Evolutionary conservation across 2,329 filamentous ascomycete genomes (phyloP).

Genomic region (Endothia cerciana): DNA sequence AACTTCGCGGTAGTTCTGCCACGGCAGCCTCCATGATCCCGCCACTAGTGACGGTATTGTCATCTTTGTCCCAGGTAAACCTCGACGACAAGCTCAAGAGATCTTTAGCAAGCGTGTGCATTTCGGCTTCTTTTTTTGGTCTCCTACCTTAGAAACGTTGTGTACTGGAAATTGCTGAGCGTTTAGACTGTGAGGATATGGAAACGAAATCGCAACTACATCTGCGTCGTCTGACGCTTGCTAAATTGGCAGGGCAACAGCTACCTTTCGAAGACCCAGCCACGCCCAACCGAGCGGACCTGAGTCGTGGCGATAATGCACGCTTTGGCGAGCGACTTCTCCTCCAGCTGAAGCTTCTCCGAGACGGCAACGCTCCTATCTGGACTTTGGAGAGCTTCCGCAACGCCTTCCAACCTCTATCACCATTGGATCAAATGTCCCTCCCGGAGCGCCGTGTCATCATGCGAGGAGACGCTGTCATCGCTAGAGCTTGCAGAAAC

Average conservation of each 20-base stretch:
- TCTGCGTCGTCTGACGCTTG: background rate
- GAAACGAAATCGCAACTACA: background rate
- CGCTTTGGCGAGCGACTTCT: background rate
- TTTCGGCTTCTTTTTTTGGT: constrained; percentile 8
- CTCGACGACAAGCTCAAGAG: background rate
- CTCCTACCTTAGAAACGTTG: constrained; percentile 1
- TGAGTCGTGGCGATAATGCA: background rate
- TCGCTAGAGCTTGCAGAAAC: background rate
- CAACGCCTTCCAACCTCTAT: background rate
- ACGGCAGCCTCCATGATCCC: constrained; percentile 1
- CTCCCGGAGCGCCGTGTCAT: background rate
- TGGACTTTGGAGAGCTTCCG: background rate
- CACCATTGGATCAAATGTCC: background rate
- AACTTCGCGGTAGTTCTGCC: background rate
- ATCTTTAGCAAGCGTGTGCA: background rate
- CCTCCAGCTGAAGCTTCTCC: constrained; percentile 5
- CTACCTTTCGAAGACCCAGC: background rate
- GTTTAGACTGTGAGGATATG: background rate
- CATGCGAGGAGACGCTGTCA: background rate
- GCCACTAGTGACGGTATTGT: background rate
- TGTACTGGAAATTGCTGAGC: background rate
- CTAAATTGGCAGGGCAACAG: background rate
- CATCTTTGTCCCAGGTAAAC: background rate
- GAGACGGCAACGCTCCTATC: background rate
- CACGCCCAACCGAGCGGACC: background rate